Percentiles rank a stretch among this genome's conserved stretches.
Conservation (phyloP, 371 early-diverging fungal genomes). For the Parasitella parasitica region DNA sequence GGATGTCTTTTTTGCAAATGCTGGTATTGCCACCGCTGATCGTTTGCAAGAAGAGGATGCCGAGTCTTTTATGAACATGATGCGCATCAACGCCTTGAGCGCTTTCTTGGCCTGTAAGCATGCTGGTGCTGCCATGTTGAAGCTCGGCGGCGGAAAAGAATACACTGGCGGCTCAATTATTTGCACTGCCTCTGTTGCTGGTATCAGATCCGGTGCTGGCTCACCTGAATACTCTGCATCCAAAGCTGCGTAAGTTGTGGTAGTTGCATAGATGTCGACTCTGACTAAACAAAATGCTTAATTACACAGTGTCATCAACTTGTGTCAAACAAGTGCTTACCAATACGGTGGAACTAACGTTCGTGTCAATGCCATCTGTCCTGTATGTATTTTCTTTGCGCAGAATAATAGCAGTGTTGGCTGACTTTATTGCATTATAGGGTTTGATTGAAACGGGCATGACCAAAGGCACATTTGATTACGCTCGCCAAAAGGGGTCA, state of each 20-base stretch:
- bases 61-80: conserved; percentile 31
- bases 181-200: conserved; percentile 52
- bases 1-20: conserved; percentile 59
- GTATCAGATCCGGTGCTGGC: conserved; percentile 52
- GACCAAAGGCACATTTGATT: conserved; percentile 53
- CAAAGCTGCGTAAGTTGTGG: conserved; percentile 37
- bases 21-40: conserved; percentile 36
- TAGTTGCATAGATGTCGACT: neutral
- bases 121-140: conserved; percentile 40
- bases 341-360: conserved; percentile 51
- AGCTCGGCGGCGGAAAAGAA: conserved; percentile 28
- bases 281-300: neutral
- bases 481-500: conserved; percentile 45
- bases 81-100: conserved; percentile 44
- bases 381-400: conserved; percentile 29
- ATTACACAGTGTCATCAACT: conserved; percentile 46
- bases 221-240: conserved; percentile 48
- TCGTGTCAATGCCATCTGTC: conserved; percentile 61
- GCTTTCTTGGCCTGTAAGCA: conserved; percentile 44
- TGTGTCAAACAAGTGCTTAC: conserved; percentile 48
- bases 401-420: neutral
- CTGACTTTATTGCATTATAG: conserved; percentile 17
- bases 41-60: conserved; percentile 22
- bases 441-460: conserved; percentile 61
- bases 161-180: conserved; percentile 40